A percentile compares a stretch with the other conserved stretches of the same genome.
Conservation (phyloP, 2,329 filamentous ascomycete genomes). For the Cytospora piceicola region DNA sequence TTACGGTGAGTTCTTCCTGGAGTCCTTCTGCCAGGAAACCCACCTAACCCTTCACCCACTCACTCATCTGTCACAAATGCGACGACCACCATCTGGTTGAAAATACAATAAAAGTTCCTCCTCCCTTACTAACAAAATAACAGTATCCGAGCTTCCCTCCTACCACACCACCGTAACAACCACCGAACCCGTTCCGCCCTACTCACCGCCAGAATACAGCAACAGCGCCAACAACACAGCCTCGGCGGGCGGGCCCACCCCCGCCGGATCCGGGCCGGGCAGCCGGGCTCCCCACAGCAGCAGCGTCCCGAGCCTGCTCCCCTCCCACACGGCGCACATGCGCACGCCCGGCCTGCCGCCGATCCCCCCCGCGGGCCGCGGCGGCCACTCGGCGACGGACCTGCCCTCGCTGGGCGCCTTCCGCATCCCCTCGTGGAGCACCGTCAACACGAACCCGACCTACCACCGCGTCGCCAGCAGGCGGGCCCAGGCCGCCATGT, state of each 20-base stretch:
- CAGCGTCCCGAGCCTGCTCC: slow-evolving; percentile 32
- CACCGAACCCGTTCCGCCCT: slow-evolving; percentile 54
- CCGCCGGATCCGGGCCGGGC: slow-evolving; percentile 24
- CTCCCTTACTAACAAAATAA: not conserved
- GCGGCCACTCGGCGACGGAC: slow-evolving; percentile 38
- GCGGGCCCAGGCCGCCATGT: slow-evolving; percentile 50
- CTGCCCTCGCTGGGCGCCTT: slow-evolving; percentile 55
- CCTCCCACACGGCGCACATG: slow-evolving; percentile 44
- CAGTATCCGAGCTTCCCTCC: slow-evolving; percentile 67
- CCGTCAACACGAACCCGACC: slow-evolving; percentile 56
- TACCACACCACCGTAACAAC: slow-evolving; percentile 58
- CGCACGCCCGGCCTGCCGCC: slow-evolving; percentile 52
- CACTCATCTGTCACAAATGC: too few relatives aligned
- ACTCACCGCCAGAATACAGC: slow-evolving; percentile 45
- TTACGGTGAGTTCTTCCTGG: slow-evolving; percentile 55
- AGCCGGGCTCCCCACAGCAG: slow-evolving; percentile 28
- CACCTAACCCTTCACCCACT: not conserved
- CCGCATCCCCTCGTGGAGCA: slow-evolving; percentile 63
- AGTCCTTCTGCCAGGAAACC: not conserved
- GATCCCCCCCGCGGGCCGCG: slow-evolving; percentile 44
- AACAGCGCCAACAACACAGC: slow-evolving; percentile 12
- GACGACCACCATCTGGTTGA: too few relatives aligned
- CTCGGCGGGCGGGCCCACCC: slow-evolving; percentile 24
- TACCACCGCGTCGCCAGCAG: slow-evolving; percentile 68
- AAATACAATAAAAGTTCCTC: not conserved